Evolutionary conservation across 2,329 filamentous ascomycete species (phyloP), one percentile per base, ranked within the genome.

Genomic region (Trichoderma arundinaceum): DNA sequence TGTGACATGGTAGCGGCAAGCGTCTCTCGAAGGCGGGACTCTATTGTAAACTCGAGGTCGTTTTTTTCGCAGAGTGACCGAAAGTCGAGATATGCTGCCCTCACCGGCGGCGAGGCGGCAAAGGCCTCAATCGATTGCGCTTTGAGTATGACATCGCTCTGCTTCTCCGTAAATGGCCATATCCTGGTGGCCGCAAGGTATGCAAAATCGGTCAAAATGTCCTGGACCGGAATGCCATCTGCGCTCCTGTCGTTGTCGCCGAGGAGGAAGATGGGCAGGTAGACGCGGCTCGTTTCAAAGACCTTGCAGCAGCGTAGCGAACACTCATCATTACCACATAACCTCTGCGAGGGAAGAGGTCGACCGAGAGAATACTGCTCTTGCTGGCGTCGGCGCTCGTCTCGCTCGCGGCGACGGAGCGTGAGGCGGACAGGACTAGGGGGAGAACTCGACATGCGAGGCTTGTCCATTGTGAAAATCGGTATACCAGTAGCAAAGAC

Each of bases 101-200:
- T 66, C 2, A 74, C 70, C 28, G 71, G 71, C 5, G 73, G 73
- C 1, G 72, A 75, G 17, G 69, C 67, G 6, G 71, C 41, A 38
- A 74, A 75, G 0, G 73, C 71, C 51, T 70, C 32, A 4, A 74
- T 33, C 17, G 64, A 68, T 6, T 62, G 61, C 2, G 39, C 15
- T n/a, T 70, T 73, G n/a, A 62, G 54, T 7, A 66, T 38, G 46
- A 60, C 54, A 10, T 59, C 64, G 12, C 33, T 35, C 12, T 65
- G 64, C 33, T 48, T 57, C 39, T 35, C 46, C 4, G 32, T n/a
- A 4, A 19, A 53, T n/a, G 51, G 35, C 65, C 65, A 66, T 33
- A 64, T 33, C n/a, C 22, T n/a, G 1, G 54, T 60, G 5, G 66
- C 60, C 57, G 70, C 68, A 2, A 67, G 65, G 17, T 67, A 43